phyloP scores from a whole-genome alignment of 75 land plant species.

The Ceratopteris richardii region DNA sequence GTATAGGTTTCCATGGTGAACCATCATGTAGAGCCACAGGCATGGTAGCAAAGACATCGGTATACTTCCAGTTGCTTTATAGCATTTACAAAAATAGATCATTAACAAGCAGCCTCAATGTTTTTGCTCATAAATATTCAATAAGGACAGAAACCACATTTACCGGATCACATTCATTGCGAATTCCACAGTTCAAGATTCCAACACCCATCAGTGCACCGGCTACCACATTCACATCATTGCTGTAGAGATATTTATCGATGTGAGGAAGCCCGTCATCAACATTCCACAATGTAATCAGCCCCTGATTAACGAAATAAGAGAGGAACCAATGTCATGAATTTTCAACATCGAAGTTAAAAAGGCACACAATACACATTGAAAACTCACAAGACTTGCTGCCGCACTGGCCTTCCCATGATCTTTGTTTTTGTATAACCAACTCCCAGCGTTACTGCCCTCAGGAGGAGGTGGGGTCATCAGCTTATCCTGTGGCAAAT shows the following conservation, averaged over 20 bases:
- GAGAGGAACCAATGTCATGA: too few species aligned
- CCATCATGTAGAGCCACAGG: too few species aligned
- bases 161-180: slow-evolving; percentile 98
- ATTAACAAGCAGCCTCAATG: too few species aligned
- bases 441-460: slow-evolving; percentile 54
- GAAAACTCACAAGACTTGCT: slow-evolving; percentile 78
- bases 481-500: slow-evolving; percentile 69
- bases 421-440: slow-evolving; percentile 97
- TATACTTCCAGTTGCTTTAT: too few species aligned
- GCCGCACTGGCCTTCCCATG: slow-evolving; percentile 98
- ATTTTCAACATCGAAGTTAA: too few species aligned
- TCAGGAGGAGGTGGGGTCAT: slow-evolving; percentile 77
- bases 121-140: too few species aligned
- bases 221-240: slow-evolving; percentile 76
- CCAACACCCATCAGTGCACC: slow-evolving; percentile 95
- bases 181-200: slow-evolving; percentile 79
- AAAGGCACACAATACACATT: too few species aligned
- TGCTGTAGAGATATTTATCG: slow-evolving; percentile 87
- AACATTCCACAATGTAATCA: slow-evolving; percentile 92
- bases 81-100: too few species aligned
- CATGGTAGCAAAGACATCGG: too few species aligned
- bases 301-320: too few species aligned
- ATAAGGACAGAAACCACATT: slow-evolving; percentile 10
- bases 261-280: slow-evolving; percentile 87
- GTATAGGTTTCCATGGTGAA: too few species aligned